Base-by-base conservation (phyloP, 805 yeast species). In the Suhomyces kilbournensis region DNA sequence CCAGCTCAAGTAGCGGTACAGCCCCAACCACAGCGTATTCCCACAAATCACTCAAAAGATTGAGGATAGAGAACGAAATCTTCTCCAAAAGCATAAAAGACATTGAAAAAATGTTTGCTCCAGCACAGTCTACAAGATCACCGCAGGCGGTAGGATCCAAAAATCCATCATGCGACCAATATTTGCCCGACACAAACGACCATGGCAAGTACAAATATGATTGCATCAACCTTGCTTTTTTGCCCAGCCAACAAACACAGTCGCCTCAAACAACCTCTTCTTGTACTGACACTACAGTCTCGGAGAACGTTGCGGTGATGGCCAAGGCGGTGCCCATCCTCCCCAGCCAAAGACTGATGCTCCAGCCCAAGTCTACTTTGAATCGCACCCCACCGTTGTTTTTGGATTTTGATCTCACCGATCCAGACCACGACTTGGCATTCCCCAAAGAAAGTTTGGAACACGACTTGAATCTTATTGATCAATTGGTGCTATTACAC, bases 11-110 rank as follows among this genome's bases (percentile, higher is more conserved):
- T 10, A 48, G 46, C 15, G 44, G 23, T 6, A 47, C 49, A 14
- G 25, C 49, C 3, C 44, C 50, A 7, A 47, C 54, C 28, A 28
- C 54, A 4, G 43, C 49, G 20, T 44, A 22, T 4, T 45, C 56
- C 17, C 44, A 50, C 17, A 61, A 64, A 44, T 60, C 66, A 6
- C 48, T 51, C 23, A 62, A 63, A 43, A 43, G 67, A 25, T 23
- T 59, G 14, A 56, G 53, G 44, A 47, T 63, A 15, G 66, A 63
- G 43, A 52, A 58, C 23, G 66, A 63, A 49, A 62, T 64, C 39
- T 60, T 63, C 32, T 60, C 63, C 47, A 61, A 59, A 23, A 60
- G 66, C 17, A 61, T 64, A 35, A 52, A 57, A 44, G 68, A 64
- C 47, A 64, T 64, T 7, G 66, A 63, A 46, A 47, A 54, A 20